These are phyloP conservation scores for Verticillium tricorpus DNA, from an alignment of 2,329 filamentous ascomycete genomes.

Conservation along the genomic window DNA sequence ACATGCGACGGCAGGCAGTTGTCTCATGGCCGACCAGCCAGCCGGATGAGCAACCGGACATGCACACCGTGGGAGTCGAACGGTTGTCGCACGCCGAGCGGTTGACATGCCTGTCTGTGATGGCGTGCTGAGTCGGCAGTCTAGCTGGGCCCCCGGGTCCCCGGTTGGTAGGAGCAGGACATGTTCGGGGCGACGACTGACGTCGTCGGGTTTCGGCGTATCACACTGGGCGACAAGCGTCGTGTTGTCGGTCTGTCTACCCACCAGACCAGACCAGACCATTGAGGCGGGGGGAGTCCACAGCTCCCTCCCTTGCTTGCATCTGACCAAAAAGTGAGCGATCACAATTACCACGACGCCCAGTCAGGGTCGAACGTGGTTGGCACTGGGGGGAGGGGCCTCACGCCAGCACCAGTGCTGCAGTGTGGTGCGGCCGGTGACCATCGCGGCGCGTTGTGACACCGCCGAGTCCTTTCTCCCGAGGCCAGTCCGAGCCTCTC, in stretches of 20 bases:
- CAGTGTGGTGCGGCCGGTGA: background rate
- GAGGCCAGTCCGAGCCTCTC: background rate
- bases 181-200: background rate
- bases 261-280: no score
- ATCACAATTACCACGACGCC: background rate
- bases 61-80: no score
- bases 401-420: background rate
- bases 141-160: no score
- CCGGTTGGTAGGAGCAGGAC: background rate
- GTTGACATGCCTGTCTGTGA: background rate
- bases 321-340: background rate
- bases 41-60: background rate
- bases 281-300: background rate
- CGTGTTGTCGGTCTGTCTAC: background rate
- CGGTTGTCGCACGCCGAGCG: no score
- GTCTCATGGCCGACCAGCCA: background rate
- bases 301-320: background rate
- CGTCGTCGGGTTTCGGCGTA: background rate
- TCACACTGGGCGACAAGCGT: background rate
- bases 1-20: background rate
- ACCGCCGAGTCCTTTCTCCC: background rate
- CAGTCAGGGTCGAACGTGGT: background rate
- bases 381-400: background rate
- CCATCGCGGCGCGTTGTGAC: background rate
- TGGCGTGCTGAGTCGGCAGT: background rate